phyloP scores from a whole-genome alignment of 441 rosid species.

The Eruca vesicaria region DNA sequence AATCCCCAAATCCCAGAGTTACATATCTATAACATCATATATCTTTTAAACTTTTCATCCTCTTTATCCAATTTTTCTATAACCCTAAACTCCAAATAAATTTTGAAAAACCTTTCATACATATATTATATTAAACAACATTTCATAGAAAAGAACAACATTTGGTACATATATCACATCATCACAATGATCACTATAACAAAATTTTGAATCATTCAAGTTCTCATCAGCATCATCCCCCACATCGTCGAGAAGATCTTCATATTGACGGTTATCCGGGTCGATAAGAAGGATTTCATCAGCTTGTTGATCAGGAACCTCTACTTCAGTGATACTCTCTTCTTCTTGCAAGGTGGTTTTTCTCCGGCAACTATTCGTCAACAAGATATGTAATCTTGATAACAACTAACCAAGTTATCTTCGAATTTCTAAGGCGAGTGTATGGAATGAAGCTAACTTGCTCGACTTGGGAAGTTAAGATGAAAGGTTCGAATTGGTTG shows the following conservation, averaged over 20 bases:
- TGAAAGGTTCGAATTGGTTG: too few species aligned
- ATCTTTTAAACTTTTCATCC: neutral
- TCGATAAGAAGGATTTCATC: neutral
- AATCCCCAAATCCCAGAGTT: neutral
- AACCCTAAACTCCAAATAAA: neutral
- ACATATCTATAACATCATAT: neutral
- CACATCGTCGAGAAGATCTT: neutral
- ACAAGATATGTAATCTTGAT: too few species aligned
- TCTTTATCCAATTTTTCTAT: neutral
- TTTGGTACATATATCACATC: neutral
- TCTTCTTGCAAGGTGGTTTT: too few species aligned
- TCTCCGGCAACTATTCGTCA: too few species aligned
- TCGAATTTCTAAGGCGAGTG: too few species aligned
- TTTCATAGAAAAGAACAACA: neutral
- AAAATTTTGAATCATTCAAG: neutral
- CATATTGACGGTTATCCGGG: neutral
- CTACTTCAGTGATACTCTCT: too few species aligned
- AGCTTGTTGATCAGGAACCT: neutral
- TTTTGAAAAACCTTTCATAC: neutral
- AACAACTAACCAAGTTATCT: too few species aligned
- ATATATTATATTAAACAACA: neutral
- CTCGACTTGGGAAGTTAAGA: too few species aligned
- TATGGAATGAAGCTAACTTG: too few species aligned
- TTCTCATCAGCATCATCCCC: neutral
- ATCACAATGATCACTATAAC: too few species aligned